These are phyloP conservation scores for Gynandropsis gynandra DNA, from an alignment of 345 rosid genomes.

Conservation along the genomic window DNA sequence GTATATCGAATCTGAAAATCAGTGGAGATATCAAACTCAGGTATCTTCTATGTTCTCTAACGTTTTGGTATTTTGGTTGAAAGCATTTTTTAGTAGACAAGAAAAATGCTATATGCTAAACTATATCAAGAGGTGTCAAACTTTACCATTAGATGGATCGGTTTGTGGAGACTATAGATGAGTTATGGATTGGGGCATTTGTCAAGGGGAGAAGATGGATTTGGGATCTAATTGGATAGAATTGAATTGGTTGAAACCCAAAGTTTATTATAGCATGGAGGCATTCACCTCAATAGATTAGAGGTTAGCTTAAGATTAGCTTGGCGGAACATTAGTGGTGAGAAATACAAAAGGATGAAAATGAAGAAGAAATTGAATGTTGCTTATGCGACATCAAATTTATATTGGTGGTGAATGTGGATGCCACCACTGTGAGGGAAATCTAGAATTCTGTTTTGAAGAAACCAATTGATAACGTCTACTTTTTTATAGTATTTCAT, in stretches of 20 bases:
- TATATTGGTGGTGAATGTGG: slow-evolving; percentile 80
- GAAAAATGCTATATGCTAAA: too few species aligned
- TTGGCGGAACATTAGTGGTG: slow-evolving; percentile 60
- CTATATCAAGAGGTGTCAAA: too few species aligned
- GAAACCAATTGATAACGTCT: too few species aligned
- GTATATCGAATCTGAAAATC: too few species aligned
- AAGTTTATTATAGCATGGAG: slow-evolving; percentile 75
- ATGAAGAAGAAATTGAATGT: slow-evolving; percentile 65
- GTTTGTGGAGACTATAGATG: slow-evolving; percentile 65
- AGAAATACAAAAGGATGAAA: slow-evolving; percentile 68
- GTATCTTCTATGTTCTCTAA: too few species aligned
- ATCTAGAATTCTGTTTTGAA: slow-evolving; percentile 40
- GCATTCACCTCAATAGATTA: slow-evolving; percentile 69
- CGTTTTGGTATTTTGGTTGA: too few species aligned
- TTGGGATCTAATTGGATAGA: slow-evolving; percentile 81
- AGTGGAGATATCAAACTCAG: too few species aligned
- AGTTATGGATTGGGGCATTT: slow-evolving; percentile 54
- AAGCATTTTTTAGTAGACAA: too few species aligned
- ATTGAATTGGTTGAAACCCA: slow-evolving; percentile 72
- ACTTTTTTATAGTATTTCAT: too few species aligned
- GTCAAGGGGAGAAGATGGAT: slow-evolving; percentile 63
- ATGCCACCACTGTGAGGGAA: slow-evolving; percentile 39
- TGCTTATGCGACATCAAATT: slow-evolving; percentile 53
- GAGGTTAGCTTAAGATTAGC: slow-evolving; percentile 86
- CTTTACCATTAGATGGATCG: too few species aligned